Conservation (phyloP, 805 yeast species). For the Candida loeiensis region DNA sequence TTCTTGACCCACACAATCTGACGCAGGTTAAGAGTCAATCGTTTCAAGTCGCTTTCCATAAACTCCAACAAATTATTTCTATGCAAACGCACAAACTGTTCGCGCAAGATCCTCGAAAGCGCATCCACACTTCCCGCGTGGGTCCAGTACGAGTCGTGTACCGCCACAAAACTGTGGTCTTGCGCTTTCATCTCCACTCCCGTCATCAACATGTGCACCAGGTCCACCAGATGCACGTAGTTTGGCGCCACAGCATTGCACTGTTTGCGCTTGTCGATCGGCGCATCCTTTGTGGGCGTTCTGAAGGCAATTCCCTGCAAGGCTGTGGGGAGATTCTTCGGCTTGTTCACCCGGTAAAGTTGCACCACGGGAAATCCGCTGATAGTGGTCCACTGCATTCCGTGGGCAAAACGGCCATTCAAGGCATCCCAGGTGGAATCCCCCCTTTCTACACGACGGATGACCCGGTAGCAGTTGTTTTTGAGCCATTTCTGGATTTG, state of each 20-base stretch:
- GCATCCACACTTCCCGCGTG: slow-evolving; percentile 28
- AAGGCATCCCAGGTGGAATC: slow-evolving; percentile 17
- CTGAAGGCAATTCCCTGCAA: slow-evolving; percentile 22
- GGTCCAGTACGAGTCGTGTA: slow-evolving; percentile 47
- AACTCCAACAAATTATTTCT: slow-evolving; percentile 16
- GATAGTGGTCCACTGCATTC: slow-evolving; percentile 42
- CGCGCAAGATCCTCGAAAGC: slow-evolving; percentile 26
- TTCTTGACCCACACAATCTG: slow-evolving; percentile 34
- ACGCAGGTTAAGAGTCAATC: slow-evolving; percentile 20
- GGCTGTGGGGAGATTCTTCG: slow-evolving; percentile 16
- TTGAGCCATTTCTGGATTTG: slow-evolving; percentile 35
- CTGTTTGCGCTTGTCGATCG: slow-evolving; percentile 29
- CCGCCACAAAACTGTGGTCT: slow-evolving; percentile 31
- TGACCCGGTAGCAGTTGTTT: slow-evolving; percentile 27
- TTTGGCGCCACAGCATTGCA: slow-evolving; percentile 41
- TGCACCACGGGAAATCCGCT: slow-evolving; percentile 43
- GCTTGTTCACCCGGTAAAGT: slow-evolving; percentile 22
- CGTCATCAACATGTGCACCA: slow-evolving; percentile 38
- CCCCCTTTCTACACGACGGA: slow-evolving; percentile 18
- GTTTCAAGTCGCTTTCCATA: slow-evolving; percentile 21
- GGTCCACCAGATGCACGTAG: slow-evolving; percentile 41
- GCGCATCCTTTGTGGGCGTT: slow-evolving; percentile 19
- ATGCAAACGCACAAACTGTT: slow-evolving; percentile 36
- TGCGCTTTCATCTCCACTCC: slow-evolving; percentile 20
- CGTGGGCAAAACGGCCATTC: slow-evolving; percentile 19